phyloP scores from a whole-genome alignment of 2,329 filamentous ascomycete species.

The Venturia aucupariae region DNA sequence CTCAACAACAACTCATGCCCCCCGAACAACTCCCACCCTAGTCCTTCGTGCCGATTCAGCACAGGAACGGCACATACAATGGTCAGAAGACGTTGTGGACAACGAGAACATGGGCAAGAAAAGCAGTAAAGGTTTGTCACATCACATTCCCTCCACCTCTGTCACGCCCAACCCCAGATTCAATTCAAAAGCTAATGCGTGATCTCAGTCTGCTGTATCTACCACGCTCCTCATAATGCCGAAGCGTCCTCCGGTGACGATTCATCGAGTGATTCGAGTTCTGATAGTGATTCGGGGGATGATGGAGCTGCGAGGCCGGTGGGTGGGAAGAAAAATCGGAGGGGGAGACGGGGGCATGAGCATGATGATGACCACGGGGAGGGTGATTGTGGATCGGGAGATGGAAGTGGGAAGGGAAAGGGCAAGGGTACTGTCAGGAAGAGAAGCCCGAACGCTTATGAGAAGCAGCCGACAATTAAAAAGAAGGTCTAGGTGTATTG shows the following conservation, averaged over 20 bases:
- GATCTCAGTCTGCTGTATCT: conserved; percentile 88
- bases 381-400: conserved; percentile 16
- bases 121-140: conserved; percentile 75
- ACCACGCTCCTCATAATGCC: conserved; percentile 76
- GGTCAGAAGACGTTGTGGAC: conserved; percentile 88
- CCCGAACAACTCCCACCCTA: conserved; percentile 1
- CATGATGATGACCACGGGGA: conserved; percentile 34
- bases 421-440: conserved; percentile 36
- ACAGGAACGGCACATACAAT: conserved; percentile 61
- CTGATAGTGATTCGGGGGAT: conserved; percentile 44
- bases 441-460: conserved; percentile 73
- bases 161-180: background rate
- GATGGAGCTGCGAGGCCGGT: conserved; percentile 38
- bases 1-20: conserved; percentile 9
- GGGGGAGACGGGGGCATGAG: conserved; percentile 11
- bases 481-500: background rate
- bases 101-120: conserved; percentile 94
- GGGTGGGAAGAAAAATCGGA: conserved; percentile 18
- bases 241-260: conserved; percentile 67
- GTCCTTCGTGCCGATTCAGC: conserved; percentile 32
- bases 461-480: conserved; percentile 56
- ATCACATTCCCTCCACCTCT: background rate
- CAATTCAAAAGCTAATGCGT: background rate
- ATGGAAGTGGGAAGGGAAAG: conserved; percentile 25
- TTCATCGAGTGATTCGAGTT: conserved; percentile 39